A percentile compares a stretch with the other conserved stretches of the same genome.
phyloP scores from a whole-genome alignment of 2,329 filamentous ascomycete species.

The Hymenoscyphus occultus region DNA sequence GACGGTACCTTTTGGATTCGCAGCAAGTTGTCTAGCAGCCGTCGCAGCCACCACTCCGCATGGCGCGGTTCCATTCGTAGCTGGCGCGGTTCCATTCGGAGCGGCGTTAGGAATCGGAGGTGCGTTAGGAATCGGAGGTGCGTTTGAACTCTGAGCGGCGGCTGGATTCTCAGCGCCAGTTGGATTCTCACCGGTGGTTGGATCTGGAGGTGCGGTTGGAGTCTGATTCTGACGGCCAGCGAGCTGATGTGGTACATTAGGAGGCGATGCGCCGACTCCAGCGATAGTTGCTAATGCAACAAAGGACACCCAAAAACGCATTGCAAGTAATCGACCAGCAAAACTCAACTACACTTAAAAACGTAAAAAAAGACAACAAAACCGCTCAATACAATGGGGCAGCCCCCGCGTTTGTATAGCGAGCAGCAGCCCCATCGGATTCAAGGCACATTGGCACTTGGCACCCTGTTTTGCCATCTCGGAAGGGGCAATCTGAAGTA shows the following conservation, averaged over 20 bases:
- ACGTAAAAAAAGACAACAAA: neutral
- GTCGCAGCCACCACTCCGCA: constrained; percentile 7
- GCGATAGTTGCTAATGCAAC: constrained; percentile 1
- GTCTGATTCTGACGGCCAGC: neutral
- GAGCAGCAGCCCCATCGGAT: neutral
- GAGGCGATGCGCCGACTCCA: neutral
- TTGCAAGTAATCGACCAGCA: neutral
- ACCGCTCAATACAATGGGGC: neutral
- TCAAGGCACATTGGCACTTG: neutral
- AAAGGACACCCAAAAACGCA: neutral
- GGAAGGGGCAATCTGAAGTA: constrained; percentile 4
- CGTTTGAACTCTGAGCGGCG: too few relatives aligned
- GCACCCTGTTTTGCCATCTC: constrained; percentile 6
- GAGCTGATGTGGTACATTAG: neutral
- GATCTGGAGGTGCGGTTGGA: neutral
- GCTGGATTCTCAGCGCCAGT: too few relatives aligned
- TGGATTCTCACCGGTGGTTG: too few relatives aligned
- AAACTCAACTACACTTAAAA: neutral
- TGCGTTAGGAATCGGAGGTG: too few relatives aligned
- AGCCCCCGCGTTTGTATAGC: constrained; percentile 5
- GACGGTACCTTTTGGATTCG: neutral
- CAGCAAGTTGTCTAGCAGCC: constrained; percentile 6
- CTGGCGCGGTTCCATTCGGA: too few relatives aligned
- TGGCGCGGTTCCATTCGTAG: neutral
- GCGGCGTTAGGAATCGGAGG: too few relatives aligned